Base-by-base conservation (phyloP, 1,284 basidiomycete genomes). In the Filobasidium uniguttulatum region DNA sequence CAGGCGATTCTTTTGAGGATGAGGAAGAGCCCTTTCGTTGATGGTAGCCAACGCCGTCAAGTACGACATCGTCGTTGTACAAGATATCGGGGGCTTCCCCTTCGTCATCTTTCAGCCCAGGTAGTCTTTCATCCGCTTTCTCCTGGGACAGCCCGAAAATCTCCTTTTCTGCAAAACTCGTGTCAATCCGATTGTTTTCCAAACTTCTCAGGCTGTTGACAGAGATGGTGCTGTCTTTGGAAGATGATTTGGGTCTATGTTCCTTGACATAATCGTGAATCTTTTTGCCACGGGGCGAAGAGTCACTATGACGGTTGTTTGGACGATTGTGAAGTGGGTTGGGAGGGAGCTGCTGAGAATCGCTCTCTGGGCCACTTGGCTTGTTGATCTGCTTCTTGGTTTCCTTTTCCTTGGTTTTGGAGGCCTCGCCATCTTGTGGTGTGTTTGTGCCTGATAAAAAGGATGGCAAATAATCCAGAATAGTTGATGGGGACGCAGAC, bases 71-170 rank as follows among this genome's bases (percentile, higher is more conserved):
- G 49, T 77, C 68, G 35, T 75, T 79, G 59, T 86, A 85, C 40
- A 79, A 71, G 1, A 88, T 76, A 5, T 77, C 75, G 19, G 82
- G 81, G 38, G 75, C 73, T 52, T 79, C 73, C 8, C 72, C 71
- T 19, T 73, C 67, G 12, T 75, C 72, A 17, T 72, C 60, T 48
- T 67, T 62, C 17, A 76, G 59, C 36, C 69, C 62, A 9, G 75
- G 75, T 26, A 84, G 63, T 2, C 73, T 70, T 20, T 75, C 74
- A 52, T 82, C 79, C 7, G 75, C 77, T 23, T 69, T 60, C 23
- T 65, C 60, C 10, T 43, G 43, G 4, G 30, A 46, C 4, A 30
- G 9, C 4, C 12, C 44, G 14, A 46, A 17, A 33, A 19, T 12
- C 30, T n/a, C n/a, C n/a, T n/a, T n/a, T n/a, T 46, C 29, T 17